These are phyloP conservation scores for grape (Vitis vinifera) DNA, from an alignment of 164 flowering plant genomes.

Conservation along the genomic window ASM3070453v1 NC_081819.1:22818001-22818500, in stretches of 20 bases:
- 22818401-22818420: too few species aligned
- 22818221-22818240: slow-evolving; percentile 48
- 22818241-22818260: neutral
- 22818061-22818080: slow-evolving; percentile 51
- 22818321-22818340: neutral
- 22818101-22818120: slow-evolving; percentile 53
- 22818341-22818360: too few species aligned
- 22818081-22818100: slow-evolving; percentile 52
- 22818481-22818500: too few species aligned
- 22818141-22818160: slow-evolving; percentile 59
- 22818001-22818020: slow-evolving; percentile 24
- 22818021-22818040: slow-evolving; percentile 53
- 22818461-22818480: too few species aligned
- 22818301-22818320: neutral
- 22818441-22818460: too few species aligned
- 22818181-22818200: slow-evolving; percentile 60
- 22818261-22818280: neutral
- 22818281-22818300: neutral
- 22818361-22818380: too few species aligned
- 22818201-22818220: slow-evolving; percentile 58
- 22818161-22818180: slow-evolving; percentile 53
- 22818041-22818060: slow-evolving; percentile 59
- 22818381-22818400: too few species aligned
- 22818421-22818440: too few species aligned
- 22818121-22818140: slow-evolving; percentile 71